A percentile compares a stretch with the other conserved stretches of the same genome.
Evolutionary conservation across 306 rosid species (phyloP).

Genomic region (Macrotyloma uniflorum): DNA sequence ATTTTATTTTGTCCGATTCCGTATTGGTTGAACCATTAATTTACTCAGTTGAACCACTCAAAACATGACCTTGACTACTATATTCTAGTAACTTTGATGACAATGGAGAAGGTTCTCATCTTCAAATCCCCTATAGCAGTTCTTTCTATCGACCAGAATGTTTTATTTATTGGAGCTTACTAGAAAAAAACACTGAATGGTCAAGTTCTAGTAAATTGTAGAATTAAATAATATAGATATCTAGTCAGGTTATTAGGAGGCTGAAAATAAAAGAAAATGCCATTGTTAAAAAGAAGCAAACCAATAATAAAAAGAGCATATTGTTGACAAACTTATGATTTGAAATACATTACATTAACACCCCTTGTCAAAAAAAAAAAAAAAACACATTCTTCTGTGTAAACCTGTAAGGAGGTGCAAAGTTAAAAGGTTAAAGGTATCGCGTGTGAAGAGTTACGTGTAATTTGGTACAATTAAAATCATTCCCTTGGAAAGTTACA

Average conservation of each 20-base stretch:
- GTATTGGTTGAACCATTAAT: background rate
- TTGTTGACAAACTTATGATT: background rate
- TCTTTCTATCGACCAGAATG: background rate
- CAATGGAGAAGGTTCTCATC: background rate
- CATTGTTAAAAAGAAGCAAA: conserved; percentile 4
- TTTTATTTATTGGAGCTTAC: background rate
- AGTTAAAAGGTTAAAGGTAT: background rate
- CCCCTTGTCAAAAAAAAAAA: background rate
- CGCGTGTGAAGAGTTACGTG: no score
- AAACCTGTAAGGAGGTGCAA: background rate
- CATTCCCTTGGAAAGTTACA: background rate
- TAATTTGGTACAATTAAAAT: background rate
- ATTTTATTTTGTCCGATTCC: background rate
- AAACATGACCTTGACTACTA: background rate
- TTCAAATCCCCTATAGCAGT: background rate
- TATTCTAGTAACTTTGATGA: background rate
- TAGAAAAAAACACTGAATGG: background rate
- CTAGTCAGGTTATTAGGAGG: background rate
- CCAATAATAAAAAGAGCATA: background rate
- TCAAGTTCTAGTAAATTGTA: no score
- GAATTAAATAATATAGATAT: background rate
- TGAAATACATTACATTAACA: background rate
- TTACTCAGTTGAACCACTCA: no score
- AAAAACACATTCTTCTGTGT: background rate
- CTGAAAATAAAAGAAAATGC: background rate